Evolutionary conservation across 225 moss, liverwort and hornwort species (phyloP), one percentile per base, ranked within the genome.

Genomic region (Antitrichia curtipendula): DNA sequence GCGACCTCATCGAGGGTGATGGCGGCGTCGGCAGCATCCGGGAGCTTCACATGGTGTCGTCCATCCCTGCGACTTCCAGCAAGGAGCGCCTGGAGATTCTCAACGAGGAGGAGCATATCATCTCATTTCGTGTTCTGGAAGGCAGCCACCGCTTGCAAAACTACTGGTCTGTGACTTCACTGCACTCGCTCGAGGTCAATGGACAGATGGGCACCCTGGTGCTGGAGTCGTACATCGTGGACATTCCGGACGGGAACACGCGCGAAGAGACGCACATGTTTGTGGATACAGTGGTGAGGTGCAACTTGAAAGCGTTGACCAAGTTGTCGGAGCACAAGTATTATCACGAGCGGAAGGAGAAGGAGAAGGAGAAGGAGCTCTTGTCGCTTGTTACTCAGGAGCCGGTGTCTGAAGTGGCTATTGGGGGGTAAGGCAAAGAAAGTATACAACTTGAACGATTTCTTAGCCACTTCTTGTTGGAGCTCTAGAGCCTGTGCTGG

Each of bases 141-240:
- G 95, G 95, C 3, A 87, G 87, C 20, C 94, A 95, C 34, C 87
- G 94, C 40, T 75, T 95, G 62, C 91, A 95, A 68, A 92, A 94
- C 72, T 95, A 95, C 88, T 90, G 91, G 90, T 93, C 94, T 7
- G 87, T 94, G 11, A 95, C 92, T 24, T 92, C 95, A 34, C 86
- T 95, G 70, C 92, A 91, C 84, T 73, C 88, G 27, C 85, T 88
- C 40, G 89, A 91, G 80, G 78, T 91, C 36, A 89, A 92, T n/a
- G 95, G 95, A 16, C 75, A 88, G 86, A 85, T 59, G 49, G 94
- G 95, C 19, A 94, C 94, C 7, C 56, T 94, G 57, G 88, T 94
- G 38, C 83, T 94, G 27, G 95, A 95, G 80, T 95, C 95, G 5
- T 95, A 95, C 74, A 91, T 93, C 24, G 95, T 93, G 41, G 95